Evolutionary conservation across 495 filamentous ascomycete species (phyloP).

Genomic region (Baudoinia panamericana): DNA sequence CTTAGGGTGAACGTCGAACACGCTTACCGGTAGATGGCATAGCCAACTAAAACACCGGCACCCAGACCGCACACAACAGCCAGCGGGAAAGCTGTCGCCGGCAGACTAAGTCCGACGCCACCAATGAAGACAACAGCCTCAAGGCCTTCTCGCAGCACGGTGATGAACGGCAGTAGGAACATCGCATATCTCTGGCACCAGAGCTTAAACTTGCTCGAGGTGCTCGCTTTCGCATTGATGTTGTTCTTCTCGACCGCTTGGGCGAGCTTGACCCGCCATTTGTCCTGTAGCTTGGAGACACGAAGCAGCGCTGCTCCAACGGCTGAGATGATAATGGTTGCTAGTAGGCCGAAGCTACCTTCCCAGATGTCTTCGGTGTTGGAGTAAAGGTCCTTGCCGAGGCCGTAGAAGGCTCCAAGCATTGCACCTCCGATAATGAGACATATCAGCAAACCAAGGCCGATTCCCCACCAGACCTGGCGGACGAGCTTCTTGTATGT

Average conservation of each 20-base stretch:
- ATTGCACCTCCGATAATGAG: constrained; percentile 55
- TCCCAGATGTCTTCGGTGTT: constrained; percentile 64
- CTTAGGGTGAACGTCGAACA: neutral
- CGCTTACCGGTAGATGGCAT: constrained; percentile 62
- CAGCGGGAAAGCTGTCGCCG: constrained; percentile 59
- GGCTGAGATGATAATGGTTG: constrained; percentile 61
- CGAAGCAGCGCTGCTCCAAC: constrained; percentile 67
- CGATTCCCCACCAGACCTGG: constrained; percentile 65
- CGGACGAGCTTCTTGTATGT: constrained; percentile 55
- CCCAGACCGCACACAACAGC: constrained; percentile 54
- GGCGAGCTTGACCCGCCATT: constrained; percentile 71
- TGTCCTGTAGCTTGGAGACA: constrained; percentile 73
- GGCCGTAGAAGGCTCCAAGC: constrained; percentile 67
- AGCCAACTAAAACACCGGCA: constrained; percentile 52
- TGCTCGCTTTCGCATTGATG: constrained; percentile 21
- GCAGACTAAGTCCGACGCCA: constrained; percentile 63
- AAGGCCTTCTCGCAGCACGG: constrained; percentile 68
- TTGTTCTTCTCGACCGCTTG: constrained; percentile 46
- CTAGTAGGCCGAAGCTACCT: constrained; percentile 56
- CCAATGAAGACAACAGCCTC: constrained; percentile 74
- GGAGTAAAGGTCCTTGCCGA: constrained; percentile 52
- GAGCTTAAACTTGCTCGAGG: constrained; percentile 38
- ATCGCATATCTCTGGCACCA: constrained; percentile 67
- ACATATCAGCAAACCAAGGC: constrained; percentile 50
- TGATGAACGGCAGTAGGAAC: constrained; percentile 73